phyloP scores from a whole-genome alignment of 345 rosid genomes.

The Boechera retrofracta region DNA sequence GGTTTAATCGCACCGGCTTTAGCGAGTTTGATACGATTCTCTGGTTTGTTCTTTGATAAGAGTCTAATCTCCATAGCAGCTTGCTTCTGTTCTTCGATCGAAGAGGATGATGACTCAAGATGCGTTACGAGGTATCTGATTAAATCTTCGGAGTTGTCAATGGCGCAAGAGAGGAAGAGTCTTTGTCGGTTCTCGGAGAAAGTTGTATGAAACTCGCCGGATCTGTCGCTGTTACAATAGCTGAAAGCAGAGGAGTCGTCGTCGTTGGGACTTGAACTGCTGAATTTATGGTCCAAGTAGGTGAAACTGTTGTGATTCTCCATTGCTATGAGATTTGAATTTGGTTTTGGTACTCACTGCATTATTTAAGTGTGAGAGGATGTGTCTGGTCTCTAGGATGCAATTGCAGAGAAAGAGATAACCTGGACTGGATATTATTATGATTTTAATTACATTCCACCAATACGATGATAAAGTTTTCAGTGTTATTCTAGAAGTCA shows the following conservation, averaged over 20 bases:
- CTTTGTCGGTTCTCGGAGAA: constrained; percentile 59
- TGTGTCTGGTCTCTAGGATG: background rate
- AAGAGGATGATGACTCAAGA: constrained; percentile 58
- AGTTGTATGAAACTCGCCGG: constrained; percentile 68
- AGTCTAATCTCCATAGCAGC: constrained; percentile 91
- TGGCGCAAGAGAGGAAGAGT: constrained; percentile 57
- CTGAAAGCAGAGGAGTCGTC: constrained; percentile 74
- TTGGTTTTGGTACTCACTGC: background rate
- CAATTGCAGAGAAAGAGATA: background rate
- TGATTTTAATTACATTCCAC: background rate
- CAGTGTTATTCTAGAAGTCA: constrained; percentile 1
- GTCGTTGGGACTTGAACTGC: constrained; percentile 43
- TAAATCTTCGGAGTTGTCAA: constrained; percentile 62
- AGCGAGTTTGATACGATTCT: too few relatives aligned
- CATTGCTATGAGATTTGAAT: constrained; percentile 5
- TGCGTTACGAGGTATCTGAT: constrained; percentile 64
- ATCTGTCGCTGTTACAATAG: constrained; percentile 86
- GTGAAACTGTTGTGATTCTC: constrained; percentile 47
- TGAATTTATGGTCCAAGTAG: constrained; percentile 50
- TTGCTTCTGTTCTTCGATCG: constrained; percentile 78
- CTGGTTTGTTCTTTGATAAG: too few relatives aligned
- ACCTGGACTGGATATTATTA: background rate
- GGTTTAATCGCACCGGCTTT: too few relatives aligned
- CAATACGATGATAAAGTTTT: background rate
- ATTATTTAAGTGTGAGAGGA: background rate